phyloP scores from a whole-genome alignment of 306 rosid genomes.

The Prunus kanzakura region DNA sequence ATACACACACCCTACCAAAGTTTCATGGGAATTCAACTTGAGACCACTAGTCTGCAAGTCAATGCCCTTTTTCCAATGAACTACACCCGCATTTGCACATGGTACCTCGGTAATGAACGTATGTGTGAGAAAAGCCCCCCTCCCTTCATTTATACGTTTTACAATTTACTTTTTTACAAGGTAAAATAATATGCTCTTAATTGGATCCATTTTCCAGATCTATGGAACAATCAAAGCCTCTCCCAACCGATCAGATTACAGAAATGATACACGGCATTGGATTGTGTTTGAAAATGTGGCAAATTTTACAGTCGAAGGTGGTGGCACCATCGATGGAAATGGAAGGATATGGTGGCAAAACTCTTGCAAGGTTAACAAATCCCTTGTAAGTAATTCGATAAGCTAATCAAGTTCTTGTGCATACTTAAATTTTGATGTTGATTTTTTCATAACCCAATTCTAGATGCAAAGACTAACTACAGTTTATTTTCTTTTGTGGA shows the following conservation, averaged over 20 bases:
- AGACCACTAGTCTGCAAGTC: too few species aligned
- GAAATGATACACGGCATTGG: constrained; percentile 40
- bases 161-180: background rate
- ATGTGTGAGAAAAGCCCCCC: too few species aligned
- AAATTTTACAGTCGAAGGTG: constrained; percentile 54
- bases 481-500: background rate
- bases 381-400: constrained; percentile 37
- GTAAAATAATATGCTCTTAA: too few species aligned
- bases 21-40: too few species aligned
- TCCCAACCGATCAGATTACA: constrained; percentile 42
- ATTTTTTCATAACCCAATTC: background rate
- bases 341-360: constrained; percentile 80
- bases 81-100: too few species aligned
- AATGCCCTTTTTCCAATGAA: too few species aligned
- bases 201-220: constrained; percentile 28
- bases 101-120: too few species aligned
- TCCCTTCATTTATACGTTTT: too few species aligned
- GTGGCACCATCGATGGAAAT: constrained; percentile 71
- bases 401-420: background rate
- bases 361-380: constrained; percentile 68
- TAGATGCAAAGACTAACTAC: background rate
- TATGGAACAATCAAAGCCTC: constrained; percentile 73
- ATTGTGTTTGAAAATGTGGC: constrained; percentile 40
- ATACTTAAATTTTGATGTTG: background rate
- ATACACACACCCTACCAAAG: too few species aligned